These are phyloP conservation scores for Cicer judaicum DNA, from an alignment of 306 rosid genomes.

Conservation along the genomic window DNA sequence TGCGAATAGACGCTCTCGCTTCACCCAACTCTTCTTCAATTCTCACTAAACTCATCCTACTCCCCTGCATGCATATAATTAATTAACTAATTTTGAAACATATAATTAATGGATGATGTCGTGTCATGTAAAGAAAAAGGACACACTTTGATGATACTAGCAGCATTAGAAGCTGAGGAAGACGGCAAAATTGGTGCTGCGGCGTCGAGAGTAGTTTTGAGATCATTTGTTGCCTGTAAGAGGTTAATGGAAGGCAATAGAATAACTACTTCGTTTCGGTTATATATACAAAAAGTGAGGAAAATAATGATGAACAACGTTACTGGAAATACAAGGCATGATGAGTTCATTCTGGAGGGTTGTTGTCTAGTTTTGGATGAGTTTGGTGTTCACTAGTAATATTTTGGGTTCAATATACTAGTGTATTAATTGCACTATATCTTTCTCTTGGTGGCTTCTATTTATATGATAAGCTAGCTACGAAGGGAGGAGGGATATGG, in stretches of 20 bases:
- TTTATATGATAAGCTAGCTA: not conserved
- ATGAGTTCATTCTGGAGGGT: slow-evolving; percentile 1
- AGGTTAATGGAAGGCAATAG: slow-evolving; percentile 22
- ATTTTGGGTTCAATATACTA: not conserved
- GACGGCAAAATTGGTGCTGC: not conserved
- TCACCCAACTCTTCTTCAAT: slow-evolving; percentile 61
- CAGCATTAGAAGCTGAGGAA: not conserved
- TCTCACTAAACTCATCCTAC: slow-evolving; percentile 32
- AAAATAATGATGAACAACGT: slow-evolving; percentile 33
- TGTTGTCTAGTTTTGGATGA: not conserved
- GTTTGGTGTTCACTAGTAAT: slow-evolving; percentile 22
- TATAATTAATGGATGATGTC: not conserved
- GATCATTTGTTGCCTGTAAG: not conserved
- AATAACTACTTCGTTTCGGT: not conserved
- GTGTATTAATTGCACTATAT: too few relatives aligned
- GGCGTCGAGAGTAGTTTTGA: not conserved
- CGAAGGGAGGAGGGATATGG: not conserved
- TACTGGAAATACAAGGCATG: slow-evolving; percentile 39
- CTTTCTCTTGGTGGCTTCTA: not conserved
- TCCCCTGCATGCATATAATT: slow-evolving; percentile 19
- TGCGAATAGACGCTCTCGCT: slow-evolving; percentile 60
- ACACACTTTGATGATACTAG: slow-evolving; percentile 35
- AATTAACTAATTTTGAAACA: not conserved
- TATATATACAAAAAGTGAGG: not conserved
- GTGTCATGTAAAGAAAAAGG: not conserved